A percentile compares a stretch with the other conserved stretches of the same genome.
Conservation (phyloP, 2,329 filamentous ascomycete genomes). For the Hymenoscyphus fraxineus region DNA sequence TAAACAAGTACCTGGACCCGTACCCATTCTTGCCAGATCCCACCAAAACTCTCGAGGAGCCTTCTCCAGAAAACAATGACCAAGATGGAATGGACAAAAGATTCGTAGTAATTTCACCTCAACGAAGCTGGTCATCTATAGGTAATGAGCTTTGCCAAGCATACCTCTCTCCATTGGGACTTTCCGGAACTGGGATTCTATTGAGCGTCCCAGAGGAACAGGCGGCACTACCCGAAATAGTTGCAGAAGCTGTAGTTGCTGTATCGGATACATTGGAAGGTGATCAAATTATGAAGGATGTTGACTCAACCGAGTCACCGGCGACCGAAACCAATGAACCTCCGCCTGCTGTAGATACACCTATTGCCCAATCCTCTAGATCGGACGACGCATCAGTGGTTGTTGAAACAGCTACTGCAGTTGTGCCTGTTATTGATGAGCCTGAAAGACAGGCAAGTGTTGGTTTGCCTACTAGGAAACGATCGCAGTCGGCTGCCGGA, state of each 20-base stretch:
- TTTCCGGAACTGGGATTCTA: conserved; percentile 21
- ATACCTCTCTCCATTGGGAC: conserved; percentile 18
- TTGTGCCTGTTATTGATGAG: conserved; percentile 24
- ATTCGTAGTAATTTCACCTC: conserved; percentile 21
- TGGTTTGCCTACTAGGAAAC: conserved; percentile 46
- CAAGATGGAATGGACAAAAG: conserved; percentile 15
- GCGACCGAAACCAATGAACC: conserved; percentile 20
- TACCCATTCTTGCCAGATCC: conserved; percentile 59
- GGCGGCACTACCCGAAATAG: neutral
- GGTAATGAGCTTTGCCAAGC: conserved; percentile 27
- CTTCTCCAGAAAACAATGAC: neutral
- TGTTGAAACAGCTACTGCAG: conserved; percentile 24
- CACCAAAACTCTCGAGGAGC: conserved; percentile 32
- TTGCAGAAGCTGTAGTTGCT: neutral
- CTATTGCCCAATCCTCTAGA: conserved; percentile 13
- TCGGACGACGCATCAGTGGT: conserved; percentile 21
- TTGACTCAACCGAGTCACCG: conserved; percentile 25
- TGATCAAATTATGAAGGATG: conserved; percentile 31
- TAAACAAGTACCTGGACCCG: conserved; percentile 56
- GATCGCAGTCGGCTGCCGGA: conserved; percentile 60
- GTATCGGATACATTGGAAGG: conserved; percentile 4
- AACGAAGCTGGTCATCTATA: conserved; percentile 29
- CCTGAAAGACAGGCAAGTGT: conserved; percentile 16
- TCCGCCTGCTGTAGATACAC: conserved; percentile 15
- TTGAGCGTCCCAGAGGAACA: conserved; percentile 25